Evolutionary conservation across 306 rosid species (phyloP).

Genomic region (Fagus sylvatica): DNA sequence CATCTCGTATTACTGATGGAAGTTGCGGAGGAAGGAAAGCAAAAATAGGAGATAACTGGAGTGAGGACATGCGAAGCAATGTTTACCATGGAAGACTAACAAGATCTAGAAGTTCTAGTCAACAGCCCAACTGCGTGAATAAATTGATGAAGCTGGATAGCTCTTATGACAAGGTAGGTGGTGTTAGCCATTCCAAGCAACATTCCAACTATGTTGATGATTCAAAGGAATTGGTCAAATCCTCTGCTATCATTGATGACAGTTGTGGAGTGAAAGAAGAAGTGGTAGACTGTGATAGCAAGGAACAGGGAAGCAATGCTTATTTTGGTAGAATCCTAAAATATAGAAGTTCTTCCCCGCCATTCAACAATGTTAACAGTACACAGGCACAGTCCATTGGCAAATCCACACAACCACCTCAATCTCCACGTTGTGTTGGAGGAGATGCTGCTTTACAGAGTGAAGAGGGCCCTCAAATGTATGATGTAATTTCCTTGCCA

Average conservation of each 20-base stretch:
- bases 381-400: slow-evolving; percentile 18
- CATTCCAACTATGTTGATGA: slow-evolving; percentile 19
- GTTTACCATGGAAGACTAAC: slow-evolving; percentile 31
- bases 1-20: slow-evolving; percentile 23
- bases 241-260: slow-evolving; percentile 27
- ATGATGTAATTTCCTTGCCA: slow-evolving; percentile 29
- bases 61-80: slow-evolving; percentile 34
- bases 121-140: slow-evolving; percentile 13
- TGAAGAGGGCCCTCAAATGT: slow-evolving; percentile 22
- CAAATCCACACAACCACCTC: slow-evolving; percentile 26
- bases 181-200: slow-evolving; percentile 13
- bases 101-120: slow-evolving; percentile 39
- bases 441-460: slow-evolving; percentile 12
- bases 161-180: slow-evolving; percentile 27
- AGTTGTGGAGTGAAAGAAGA: slow-evolving; percentile 15
- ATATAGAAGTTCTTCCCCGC: slow-evolving; percentile 35
- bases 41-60: slow-evolving; percentile 25
- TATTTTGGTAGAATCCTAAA: slow-evolving; percentile 19
- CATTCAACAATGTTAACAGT: slow-evolving; percentile 23
- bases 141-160: slow-evolving; percentile 33
- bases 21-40: slow-evolving; percentile 29
- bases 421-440: slow-evolving; percentile 23
- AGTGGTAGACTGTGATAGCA: slow-evolving; percentile 24
- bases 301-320: slow-evolving; percentile 17
- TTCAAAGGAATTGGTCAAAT: slow-evolving; percentile 16